These are phyloP conservation scores for Colletotrichum cordylinicola DNA, from an alignment of 2,329 filamentous ascomycete species.

Conservation along the genomic window DNA sequence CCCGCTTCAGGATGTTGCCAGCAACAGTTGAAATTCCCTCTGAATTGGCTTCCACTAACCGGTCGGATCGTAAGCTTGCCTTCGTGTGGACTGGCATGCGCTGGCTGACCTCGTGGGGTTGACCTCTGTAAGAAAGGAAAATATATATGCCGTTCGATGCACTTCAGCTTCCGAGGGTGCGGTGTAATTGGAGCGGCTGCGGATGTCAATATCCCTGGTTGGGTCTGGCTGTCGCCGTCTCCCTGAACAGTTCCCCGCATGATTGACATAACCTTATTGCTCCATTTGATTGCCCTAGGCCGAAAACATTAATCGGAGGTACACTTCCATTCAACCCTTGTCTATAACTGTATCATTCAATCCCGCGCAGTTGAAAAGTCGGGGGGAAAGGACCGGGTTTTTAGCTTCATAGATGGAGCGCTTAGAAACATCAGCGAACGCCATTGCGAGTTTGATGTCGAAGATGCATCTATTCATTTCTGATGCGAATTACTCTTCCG, in stretches of 20 bases:
- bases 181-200: background rate
- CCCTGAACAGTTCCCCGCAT: background rate
- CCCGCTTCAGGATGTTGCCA: background rate
- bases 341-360: background rate
- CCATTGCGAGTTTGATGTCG: background rate
- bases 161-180: background rate
- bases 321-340: background rate
- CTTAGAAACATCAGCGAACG: background rate
- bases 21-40: no score
- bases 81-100: background rate
- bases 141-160: background rate
- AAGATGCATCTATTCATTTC: background rate
- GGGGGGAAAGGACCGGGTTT: background rate
- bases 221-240: background rate
- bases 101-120: accelerated
- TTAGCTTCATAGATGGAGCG: background rate
- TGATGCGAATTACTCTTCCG: accelerated
- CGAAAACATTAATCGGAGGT: background rate
- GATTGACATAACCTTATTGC: background rate
- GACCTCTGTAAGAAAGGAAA: background rate
- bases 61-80: no score
- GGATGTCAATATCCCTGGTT: background rate
- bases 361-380: background rate
- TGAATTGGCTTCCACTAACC: no score
- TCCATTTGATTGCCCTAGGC: background rate